Evolutionary conservation across 1,139 yeast species (phyloP).

Genomic region (Candida mesenterica): DNA sequence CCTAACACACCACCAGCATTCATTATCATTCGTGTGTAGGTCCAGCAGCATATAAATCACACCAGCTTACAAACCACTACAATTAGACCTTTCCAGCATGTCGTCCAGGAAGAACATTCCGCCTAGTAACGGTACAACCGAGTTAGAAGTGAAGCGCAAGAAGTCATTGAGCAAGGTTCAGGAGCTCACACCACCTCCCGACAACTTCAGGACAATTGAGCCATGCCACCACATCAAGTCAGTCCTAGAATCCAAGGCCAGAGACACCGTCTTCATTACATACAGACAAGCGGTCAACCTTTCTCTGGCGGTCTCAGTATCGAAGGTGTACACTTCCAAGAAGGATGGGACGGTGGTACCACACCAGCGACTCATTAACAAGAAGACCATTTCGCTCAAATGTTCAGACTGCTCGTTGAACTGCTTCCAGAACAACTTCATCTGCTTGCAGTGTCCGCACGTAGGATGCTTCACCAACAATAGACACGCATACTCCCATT

Average conservation of each 20-base stretch:
- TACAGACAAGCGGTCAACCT: conserved; percentile 59
- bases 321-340: conserved; percentile 24
- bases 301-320: conserved; percentile 27
- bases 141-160: conserved; percentile 5
- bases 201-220: conserved; percentile 30
- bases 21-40: no score
- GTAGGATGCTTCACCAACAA: conserved; percentile 62
- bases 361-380: conserved; percentile 29
- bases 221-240: conserved; percentile 57
- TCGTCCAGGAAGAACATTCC: conserved; percentile 2
- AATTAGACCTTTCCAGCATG: no score
- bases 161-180: conserved; percentile 9
- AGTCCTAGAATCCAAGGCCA: conserved; percentile 54
- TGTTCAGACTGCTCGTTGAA: conserved; percentile 51
- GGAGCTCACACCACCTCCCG: conserved; percentile 23
- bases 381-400: conserved; percentile 43
- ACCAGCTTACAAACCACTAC: no score
- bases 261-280: conserved; percentile 55
- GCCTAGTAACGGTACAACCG: no score
- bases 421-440: conserved; percentile 53
- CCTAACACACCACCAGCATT: no score
- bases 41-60: no score
- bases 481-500: conserved; percentile 63
- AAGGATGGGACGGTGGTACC: conserved; percentile 32
- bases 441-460: conserved; percentile 80